A percentile compares a stretch with the other conserved stretches of the same genome.
Evolutionary conservation across 805 yeast genomes (phyloP).

Genomic region (Tetrapisispora arboricola): DNA sequence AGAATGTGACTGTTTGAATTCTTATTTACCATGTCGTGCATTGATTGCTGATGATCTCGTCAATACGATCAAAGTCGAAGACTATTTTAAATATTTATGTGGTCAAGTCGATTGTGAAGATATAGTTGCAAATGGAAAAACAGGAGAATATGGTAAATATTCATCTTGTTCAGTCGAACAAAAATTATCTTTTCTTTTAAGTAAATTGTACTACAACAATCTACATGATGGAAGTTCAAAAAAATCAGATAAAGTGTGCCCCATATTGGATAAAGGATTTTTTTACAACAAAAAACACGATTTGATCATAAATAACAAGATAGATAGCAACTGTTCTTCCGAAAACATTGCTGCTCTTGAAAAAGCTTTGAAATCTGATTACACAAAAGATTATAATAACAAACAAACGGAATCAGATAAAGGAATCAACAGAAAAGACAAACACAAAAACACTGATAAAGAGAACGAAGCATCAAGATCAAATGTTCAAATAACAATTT

Average conservation of each 20-base stretch:
- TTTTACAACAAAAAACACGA: slow-evolving; percentile 11
- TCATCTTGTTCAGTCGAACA: slow-evolving; percentile 59
- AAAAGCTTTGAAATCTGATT: not conserved
- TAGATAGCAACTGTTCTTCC: not conserved
- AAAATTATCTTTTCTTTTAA: slow-evolving; percentile 50
- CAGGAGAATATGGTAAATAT: slow-evolving; percentile 54
- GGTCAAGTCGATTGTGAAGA: slow-evolving; percentile 47
- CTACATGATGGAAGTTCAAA: slow-evolving; percentile 23
- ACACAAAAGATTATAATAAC: no score
- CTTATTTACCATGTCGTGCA: slow-evolving; percentile 48
- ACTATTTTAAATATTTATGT: slow-evolving; percentile 50
- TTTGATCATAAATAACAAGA: not conserved
- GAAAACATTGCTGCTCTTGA: not conserved
- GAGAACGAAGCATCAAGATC: not conserved
- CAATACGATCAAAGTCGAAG: slow-evolving; percentile 37
- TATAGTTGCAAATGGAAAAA: slow-evolving; percentile 45
- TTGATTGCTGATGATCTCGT: slow-evolving; percentile 32
- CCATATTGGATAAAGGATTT: slow-evolving; percentile 14
- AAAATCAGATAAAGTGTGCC: slow-evolving; percentile 24
- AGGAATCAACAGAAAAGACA: not conserved
- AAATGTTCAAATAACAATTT: not conserved
- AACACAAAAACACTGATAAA: not conserved
- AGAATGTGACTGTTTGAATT: slow-evolving; percentile 52
- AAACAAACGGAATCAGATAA: no score
- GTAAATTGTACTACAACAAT: slow-evolving; percentile 43